Evolutionary conservation across 2,329 filamentous ascomycete genomes (phyloP), one percentile per base, ranked within the genome.

Genomic region (Ophiocordyceps sinensis): DNA sequence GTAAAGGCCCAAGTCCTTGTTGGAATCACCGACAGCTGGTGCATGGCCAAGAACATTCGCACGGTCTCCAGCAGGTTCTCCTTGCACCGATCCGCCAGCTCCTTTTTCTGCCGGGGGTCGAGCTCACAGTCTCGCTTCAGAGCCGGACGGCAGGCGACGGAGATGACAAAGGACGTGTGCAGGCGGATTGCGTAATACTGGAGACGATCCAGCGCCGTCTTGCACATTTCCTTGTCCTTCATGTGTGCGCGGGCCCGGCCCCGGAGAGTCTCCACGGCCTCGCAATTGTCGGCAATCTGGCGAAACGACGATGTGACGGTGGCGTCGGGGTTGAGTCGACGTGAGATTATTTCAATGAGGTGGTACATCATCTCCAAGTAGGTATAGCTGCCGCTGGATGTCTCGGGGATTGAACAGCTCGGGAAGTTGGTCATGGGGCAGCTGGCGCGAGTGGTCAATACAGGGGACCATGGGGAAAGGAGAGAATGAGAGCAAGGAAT

Each of bases 1-100:
- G 77, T 81, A 45, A 80, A 80, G 0, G 77, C 76, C 77, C 77
- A 81, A 43, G 74, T 79, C 23, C 77, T 65, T 0, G 77, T 81
- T 1, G 77, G 77, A 37, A 80, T 79, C 9, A 77, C 72, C 2
- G 75, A 79, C 28, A 81, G 60, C 46, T 79, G 76, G 54, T 81
- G 76, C 77, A 81, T 81, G 14, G 76, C 73, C 19, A 81, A 61
- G 51, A 80, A 81, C 76, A 80, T 81, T 34, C 74, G 70, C 11
- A 81, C 76, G 12, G 76, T 80, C 52, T 80, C 75, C 6, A 73
- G 73, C 23, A 81, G 61, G 51, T 79, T 79, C 14, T 63, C 58
- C 52, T 77, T 78, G 62, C 77, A 81, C 43, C 70, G 68, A 26
- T 73, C 67, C 2, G 72, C 71, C 1, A 81, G 60, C 1, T 66